Conservation (phyloP, 2,329 filamentous ascomycete species). For the Alternaria atra region DNA sequence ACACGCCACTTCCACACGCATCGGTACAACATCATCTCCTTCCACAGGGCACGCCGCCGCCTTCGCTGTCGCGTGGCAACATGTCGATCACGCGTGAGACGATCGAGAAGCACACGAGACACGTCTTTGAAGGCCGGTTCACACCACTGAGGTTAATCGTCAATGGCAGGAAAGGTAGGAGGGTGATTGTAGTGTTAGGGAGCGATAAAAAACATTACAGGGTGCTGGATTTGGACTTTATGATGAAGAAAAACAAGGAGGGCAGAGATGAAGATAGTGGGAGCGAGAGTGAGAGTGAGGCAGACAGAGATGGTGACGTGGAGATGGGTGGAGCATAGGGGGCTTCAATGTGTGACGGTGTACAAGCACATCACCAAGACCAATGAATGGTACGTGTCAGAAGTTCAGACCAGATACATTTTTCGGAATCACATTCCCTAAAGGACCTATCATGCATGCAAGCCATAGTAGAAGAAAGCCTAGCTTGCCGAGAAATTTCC, state of each 20-base stretch:
- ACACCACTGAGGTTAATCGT: constrained; percentile 61
- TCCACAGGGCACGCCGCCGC: not conserved
- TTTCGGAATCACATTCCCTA: constrained; percentile 52
- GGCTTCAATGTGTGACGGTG: not conserved
- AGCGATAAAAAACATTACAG: constrained; percentile 63
- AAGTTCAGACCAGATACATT: constrained; percentile 46
- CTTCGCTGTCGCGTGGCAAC: not conserved
- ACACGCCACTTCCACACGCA: constrained; percentile 16
- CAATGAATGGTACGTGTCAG: constrained; percentile 18
- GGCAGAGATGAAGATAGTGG: constrained; percentile 5
- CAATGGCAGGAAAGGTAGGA: constrained; percentile 64
- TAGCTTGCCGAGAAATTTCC: constrained; percentile 41
- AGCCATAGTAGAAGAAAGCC: constrained; percentile 39
- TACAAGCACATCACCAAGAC: not conserved
- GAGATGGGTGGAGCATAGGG: constrained; percentile 3
- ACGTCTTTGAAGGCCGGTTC: constrained; percentile 60
- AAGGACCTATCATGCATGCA: constrained; percentile 47
- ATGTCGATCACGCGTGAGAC: constrained; percentile 13
- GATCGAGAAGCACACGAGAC: constrained; percentile 48
- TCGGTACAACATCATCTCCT: constrained; percentile 9
- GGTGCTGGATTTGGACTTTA: constrained; percentile 64
- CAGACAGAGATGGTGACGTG: constrained; percentile 9
- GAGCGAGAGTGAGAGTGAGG: constrained; percentile 14
- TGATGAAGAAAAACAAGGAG: constrained; percentile 32
- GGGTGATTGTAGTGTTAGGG: constrained; percentile 65